Evolutionary conservation across 148 eudicot genomes (phyloP).

Genomic region (Limonium bicolor): DNA sequence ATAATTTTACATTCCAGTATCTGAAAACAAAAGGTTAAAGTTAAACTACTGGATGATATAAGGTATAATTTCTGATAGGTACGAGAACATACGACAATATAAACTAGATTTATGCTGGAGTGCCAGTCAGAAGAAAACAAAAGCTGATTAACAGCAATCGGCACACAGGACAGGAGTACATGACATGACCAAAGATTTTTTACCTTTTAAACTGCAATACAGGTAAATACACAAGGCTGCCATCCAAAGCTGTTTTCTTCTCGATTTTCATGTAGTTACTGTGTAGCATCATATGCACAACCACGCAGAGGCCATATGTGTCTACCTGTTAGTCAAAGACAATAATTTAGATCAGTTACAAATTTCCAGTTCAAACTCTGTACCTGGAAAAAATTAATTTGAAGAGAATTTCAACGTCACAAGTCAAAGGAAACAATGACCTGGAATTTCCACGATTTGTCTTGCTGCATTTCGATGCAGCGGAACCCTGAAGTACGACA

Average conservation of each 20-base stretch:
- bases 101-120: no score
- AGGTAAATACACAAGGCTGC: conserved; percentile 38
- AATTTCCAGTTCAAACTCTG: no score
- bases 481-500: conserved; percentile 86
- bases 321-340: conserved; percentile 50
- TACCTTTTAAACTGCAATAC: conserved; percentile 60
- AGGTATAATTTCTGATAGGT: no score
- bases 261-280: conserved; percentile 66
- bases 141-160: background rate
- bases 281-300: conserved; percentile 92
- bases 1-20: conserved; percentile 60
- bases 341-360: no score
- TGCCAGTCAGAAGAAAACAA: background rate
- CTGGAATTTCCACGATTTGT: conserved; percentile 85
- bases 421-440: conserved; percentile 14
- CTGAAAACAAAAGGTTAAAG: conserved; percentile 20
- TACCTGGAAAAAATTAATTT: no score
- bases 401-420: no score
- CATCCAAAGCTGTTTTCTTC: conserved; percentile 40
- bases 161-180: background rate
- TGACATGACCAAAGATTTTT: no score
- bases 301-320: conserved; percentile 76
- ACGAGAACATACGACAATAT: no score
- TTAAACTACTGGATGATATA: no score
- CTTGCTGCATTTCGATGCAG: conserved; percentile 88